Evolutionary conservation across 306 rosid species (phyloP).

Genomic region (peach (Prunus persica)): DNA sequence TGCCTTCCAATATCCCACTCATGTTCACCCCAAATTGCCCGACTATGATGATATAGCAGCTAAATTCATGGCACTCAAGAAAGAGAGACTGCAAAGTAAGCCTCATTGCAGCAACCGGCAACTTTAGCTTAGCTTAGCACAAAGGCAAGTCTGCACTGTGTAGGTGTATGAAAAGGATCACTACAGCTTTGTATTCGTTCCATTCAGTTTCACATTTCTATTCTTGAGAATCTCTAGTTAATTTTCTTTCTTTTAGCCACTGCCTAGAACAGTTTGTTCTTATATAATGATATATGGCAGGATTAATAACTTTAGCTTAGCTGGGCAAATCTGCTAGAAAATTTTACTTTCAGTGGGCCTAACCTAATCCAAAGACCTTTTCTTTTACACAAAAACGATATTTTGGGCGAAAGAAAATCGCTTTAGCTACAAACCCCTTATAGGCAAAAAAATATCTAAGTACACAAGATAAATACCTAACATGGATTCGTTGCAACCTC

Average conservation of each 20-base stretch:
- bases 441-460: neutral
- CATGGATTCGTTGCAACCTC: too few species aligned
- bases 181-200: neutral
- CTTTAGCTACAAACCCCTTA: too few species aligned
- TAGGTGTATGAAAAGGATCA: neutral
- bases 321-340: too few species aligned
- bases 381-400: too few species aligned
- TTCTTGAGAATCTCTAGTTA: neutral
- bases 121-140: neutral
- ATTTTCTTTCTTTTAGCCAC: neutral
- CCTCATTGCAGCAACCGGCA: slow-evolving; percentile 1
- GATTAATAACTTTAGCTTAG: too few species aligned
- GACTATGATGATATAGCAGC: slow-evolving; percentile 67
- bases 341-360: too few species aligned
- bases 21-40: slow-evolving; percentile 83
- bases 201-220: neutral
- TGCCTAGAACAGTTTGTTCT: too few species aligned
- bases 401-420: too few species aligned
- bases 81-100: slow-evolving; percentile 35
- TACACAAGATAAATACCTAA: too few species aligned
- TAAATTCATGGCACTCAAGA: slow-evolving; percentile 58
- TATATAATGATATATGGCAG: too few species aligned
- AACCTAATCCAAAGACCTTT: too few species aligned
- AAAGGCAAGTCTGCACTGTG: neutral
- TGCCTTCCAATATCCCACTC: slow-evolving; percentile 45